phyloP scores from a whole-genome alignment of 108 stramenopile genomes.

The Conticribra guillardii region DNA sequence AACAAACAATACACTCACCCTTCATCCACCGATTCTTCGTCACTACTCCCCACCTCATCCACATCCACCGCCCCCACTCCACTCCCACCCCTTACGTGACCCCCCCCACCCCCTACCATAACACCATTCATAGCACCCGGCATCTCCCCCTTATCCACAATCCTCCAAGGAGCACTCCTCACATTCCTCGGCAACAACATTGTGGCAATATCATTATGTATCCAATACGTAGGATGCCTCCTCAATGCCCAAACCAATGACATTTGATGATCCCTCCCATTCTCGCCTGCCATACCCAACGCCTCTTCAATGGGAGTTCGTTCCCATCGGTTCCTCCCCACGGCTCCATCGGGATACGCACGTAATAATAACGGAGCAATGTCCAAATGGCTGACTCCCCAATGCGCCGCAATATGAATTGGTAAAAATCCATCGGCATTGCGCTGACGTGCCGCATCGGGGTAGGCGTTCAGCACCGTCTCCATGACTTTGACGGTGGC shows the following conservation, averaged over 20 bases:
- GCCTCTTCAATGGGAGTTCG: conserved; percentile 90
- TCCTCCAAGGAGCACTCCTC: conserved; percentile 54
- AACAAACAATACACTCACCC: conserved; percentile 23
- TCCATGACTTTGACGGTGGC: conserved; percentile 75
- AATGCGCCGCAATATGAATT: conserved; percentile 81
- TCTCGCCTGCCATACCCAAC: conserved; percentile 88
- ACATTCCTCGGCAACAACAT: conserved; percentile 51
- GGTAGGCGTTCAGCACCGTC: conserved; percentile 75
- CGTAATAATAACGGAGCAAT: conserved; percentile 70
- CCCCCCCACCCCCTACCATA: background rate
- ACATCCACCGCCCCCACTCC: conserved; percentile 46
- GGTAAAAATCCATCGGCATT: conserved; percentile 87
- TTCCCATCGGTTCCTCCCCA: conserved; percentile 89
- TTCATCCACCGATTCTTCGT: conserved; percentile 40
- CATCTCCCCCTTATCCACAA: conserved; percentile 32
- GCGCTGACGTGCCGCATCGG: conserved; percentile 82
- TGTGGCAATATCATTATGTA: conserved; percentile 54
- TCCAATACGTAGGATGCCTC: conserved; percentile 88
- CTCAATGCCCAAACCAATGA: conserved; percentile 77
- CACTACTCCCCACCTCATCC: conserved; percentile 50
- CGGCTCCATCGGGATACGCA: conserved; percentile 85
- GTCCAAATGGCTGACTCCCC: conserved; percentile 84
- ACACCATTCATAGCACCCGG: conserved; percentile 2
- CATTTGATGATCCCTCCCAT: conserved; percentile 86
- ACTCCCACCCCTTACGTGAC: background rate